Conservation (phyloP, 805 yeast species). For the Candida sanyiensis region DNA sequence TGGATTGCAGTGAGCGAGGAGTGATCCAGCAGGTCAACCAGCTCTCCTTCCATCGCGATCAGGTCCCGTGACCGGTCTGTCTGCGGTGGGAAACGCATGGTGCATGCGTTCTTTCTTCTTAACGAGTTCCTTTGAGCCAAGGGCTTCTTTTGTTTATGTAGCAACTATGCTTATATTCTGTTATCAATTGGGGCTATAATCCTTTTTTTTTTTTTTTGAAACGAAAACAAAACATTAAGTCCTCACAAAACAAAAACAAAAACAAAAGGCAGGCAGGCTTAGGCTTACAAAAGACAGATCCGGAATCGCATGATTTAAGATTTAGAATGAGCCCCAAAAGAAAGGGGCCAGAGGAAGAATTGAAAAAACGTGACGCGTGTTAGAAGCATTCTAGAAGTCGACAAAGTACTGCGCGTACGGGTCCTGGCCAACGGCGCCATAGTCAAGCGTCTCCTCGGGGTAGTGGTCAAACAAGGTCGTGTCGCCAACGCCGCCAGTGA, state of each 20-base stretch:
- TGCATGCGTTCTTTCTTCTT: too few species aligned
- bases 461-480: constrained; percentile 76
- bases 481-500: constrained; percentile 90
- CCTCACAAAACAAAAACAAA: neutral
- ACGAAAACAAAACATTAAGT: neutral
- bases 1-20: constrained; percentile 16
- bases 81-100: constrained; percentile 1
- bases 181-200: neutral
- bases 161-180: neutral
- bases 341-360: too few species aligned
- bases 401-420: constrained; percentile 59
- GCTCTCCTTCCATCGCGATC: constrained; percentile 28
- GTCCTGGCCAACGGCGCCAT: constrained; percentile 72
- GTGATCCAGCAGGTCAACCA: constrained; percentile 20
- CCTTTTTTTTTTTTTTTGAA: neutral
- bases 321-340: too few species aligned
- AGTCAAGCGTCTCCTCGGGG: constrained; percentile 81
- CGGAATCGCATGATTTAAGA: too few species aligned
- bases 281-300: too few species aligned
- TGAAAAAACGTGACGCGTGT: neutral
- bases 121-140: too few species aligned
- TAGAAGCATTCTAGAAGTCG: constrained; percentile 42
- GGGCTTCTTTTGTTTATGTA: too few species aligned
- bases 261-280: neutral
- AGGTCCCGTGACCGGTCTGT: constrained; percentile 24